Percentiles rank a stretch among this genome's conserved stretches.
Conservation (phyloP, 108 stramenopile genomes). For the Cyclotella distinguenda region DNA sequence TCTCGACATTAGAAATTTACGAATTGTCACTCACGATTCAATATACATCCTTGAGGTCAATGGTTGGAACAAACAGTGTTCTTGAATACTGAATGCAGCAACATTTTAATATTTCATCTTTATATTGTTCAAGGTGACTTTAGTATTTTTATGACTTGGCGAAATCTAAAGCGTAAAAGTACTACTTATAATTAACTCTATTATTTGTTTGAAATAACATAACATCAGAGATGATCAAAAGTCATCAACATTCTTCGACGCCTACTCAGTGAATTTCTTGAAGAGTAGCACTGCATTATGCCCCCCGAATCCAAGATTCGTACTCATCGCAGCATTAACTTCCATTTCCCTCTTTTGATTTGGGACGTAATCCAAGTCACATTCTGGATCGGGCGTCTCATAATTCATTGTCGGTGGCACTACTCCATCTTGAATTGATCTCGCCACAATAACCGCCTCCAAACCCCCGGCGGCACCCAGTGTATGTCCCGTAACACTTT, state of each 20-base stretch:
- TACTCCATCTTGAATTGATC: slow-evolving; percentile 74
- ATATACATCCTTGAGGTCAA: slow-evolving; percentile 65
- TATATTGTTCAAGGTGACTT: too few species aligned
- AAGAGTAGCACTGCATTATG: slow-evolving; percentile 98
- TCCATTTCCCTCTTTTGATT: slow-evolving; percentile 88
- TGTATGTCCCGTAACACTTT: slow-evolving; percentile 95
- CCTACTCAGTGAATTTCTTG: slow-evolving; percentile 83
- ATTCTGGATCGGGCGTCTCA: slow-evolving; percentile 93
- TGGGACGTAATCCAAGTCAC: slow-evolving; percentile 96
- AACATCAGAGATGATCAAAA: too few species aligned
- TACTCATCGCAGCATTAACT: slow-evolving; percentile 91
- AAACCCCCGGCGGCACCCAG: slow-evolving; percentile 96
- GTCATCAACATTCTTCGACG: too few species aligned
- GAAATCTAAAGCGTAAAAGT: too few species aligned
- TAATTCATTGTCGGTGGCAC: slow-evolving; percentile 96
- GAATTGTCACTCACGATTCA: slow-evolving; percentile 55
- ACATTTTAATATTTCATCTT: too few species aligned
- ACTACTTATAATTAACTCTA: too few species aligned
- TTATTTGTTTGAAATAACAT: too few species aligned
- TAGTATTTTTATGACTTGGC: too few species aligned
- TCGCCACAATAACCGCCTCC: slow-evolving; percentile 90
- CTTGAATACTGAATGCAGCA: too few species aligned
- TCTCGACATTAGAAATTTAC: slow-evolving; percentile 40
- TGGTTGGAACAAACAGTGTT: slow-evolving; percentile 14
- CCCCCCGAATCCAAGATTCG: slow-evolving; percentile 97